A percentile compares a stretch with the other conserved stretches of the same genome.
phyloP scores from a whole-genome alignment of 2,329 filamentous ascomycete species.

The Knufia fluminis region DNA sequence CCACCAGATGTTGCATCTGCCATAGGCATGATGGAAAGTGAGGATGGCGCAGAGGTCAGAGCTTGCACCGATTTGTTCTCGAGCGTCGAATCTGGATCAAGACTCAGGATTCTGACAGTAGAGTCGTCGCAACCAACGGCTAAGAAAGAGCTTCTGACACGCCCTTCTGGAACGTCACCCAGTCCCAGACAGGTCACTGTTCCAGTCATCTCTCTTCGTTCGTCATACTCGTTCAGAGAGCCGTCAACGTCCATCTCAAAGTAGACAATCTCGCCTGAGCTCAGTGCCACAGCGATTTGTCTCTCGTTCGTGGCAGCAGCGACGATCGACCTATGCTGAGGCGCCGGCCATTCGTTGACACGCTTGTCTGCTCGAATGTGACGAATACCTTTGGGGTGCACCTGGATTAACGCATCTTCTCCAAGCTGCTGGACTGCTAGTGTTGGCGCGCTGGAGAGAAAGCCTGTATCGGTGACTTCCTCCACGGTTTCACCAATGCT shows the following conservation, averaged over 20 bases:
- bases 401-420: slow-evolving; percentile 83
- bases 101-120: slow-evolving; percentile 82
- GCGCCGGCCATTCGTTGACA: slow-evolving; percentile 87
- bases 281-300: slow-evolving; percentile 87
- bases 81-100: slow-evolving; percentile 81
- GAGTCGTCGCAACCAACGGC: slow-evolving; percentile 96
- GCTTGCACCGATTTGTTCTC: slow-evolving; percentile 94
- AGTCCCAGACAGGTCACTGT: slow-evolving; percentile 93
- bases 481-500: slow-evolving; percentile 96
- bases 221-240: slow-evolving; percentile 83
- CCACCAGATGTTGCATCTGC: slow-evolving; percentile 83
- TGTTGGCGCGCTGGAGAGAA: slow-evolving; percentile 79
- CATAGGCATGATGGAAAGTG: slow-evolving; percentile 89
- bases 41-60: slow-evolving; percentile 78
- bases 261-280: slow-evolving; percentile 93
- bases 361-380: slow-evolving; percentile 70
- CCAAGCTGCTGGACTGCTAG: slow-evolving; percentile 89
- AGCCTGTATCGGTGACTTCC: slow-evolving; percentile 87
- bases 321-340: slow-evolving; percentile 89
- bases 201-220: slow-evolving; percentile 88
- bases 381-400: slow-evolving; percentile 91
- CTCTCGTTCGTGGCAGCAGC: slow-evolving; percentile 87
- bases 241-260: slow-evolving; percentile 96
- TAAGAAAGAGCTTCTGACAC: slow-evolving; percentile 79
- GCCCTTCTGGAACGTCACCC: slow-evolving; percentile 83